Percentiles rank a stretch among this genome's conserved stretches.
Conservation (phyloP, 306 rosid species). For the Cucurbita ficifolia region DNA sequence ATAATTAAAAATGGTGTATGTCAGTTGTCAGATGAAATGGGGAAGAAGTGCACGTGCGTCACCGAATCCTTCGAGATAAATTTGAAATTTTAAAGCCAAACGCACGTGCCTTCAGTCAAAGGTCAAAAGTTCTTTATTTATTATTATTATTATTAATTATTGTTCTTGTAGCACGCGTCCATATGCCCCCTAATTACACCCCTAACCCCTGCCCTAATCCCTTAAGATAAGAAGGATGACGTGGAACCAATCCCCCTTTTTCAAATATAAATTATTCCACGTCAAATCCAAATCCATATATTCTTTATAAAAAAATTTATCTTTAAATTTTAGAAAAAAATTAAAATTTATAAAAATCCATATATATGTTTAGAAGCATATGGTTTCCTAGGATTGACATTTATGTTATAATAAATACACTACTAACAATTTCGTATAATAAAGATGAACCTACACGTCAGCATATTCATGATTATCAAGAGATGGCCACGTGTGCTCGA, state of each 20-base stretch:
- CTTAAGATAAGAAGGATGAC: not conserved
- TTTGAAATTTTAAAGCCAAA: conserved; percentile 6
- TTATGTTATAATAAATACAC: not conserved
- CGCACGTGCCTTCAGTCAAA: conserved; percentile 20
- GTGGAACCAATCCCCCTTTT: not conserved
- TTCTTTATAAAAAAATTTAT: no score
- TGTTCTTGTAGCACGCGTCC: not conserved
- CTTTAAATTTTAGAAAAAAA: no score
- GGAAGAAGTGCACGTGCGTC: conserved; percentile 10
- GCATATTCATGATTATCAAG: not conserved
- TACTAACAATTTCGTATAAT: not conserved
- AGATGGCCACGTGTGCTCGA: conserved; percentile 6
- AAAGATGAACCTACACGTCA: not conserved
- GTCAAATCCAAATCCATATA: no score
- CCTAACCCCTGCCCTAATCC: not conserved
- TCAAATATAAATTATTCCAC: no score
- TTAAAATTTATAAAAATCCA: no score
- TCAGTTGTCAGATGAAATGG: not conserved
- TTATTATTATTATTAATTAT: not conserved
- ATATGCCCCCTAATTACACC: not conserved
- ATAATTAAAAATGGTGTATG: not conserved
- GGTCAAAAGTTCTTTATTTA: conserved; percentile 7
- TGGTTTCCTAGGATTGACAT: not conserved
- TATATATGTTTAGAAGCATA: no score
- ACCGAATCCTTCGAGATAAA: conserved; percentile 14